Conservation (phyloP, 805 yeast species). For the Saccharomycopsis olivae region DNA sequence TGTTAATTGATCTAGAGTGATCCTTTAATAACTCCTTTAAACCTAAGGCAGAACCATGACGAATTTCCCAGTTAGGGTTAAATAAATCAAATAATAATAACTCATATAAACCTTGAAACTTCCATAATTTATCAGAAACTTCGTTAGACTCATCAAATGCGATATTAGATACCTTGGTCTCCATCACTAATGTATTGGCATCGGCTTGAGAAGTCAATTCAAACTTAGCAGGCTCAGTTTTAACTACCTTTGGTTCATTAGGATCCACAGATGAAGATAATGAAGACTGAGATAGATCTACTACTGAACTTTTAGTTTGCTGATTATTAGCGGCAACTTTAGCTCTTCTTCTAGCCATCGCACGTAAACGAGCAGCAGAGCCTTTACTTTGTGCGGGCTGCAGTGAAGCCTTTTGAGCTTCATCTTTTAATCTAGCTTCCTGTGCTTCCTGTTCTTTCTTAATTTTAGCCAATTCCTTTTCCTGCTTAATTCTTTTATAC, state of each 20-base stretch:
- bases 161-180: constrained; percentile 43
- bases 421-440: constrained; percentile 5
- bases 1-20: constrained; percentile 82
- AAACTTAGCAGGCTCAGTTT: constrained; percentile 24
- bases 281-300: constrained; percentile 64
- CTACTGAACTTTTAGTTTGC: constrained; percentile 35
- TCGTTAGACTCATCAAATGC: constrained; percentile 52
- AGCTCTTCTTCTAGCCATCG: constrained; percentile 89
- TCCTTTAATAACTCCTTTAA: constrained; percentile 72
- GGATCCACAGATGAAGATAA: constrained; percentile 39
- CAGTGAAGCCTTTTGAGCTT: constrained; percentile 12
- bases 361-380: constrained; percentile 68
- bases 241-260: constrained; percentile 1
- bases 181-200: constrained; percentile 74
- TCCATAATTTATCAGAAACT: constrained; percentile 77
- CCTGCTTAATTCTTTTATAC: constrained; percentile 10
- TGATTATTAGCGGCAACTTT: constrained; percentile 53
- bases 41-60: constrained; percentile 95
- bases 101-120: constrained; percentile 87
- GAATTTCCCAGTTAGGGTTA: constrained; percentile 82
- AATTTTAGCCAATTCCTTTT: constrained; percentile 19
- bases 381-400: constrained; percentile 23
- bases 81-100: constrained; percentile 68
- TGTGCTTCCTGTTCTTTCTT: constrained; percentile 16
- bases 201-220: constrained; percentile 74